These are phyloP conservation scores for Betula pendula DNA, from an alignment of 306 rosid species.

Conservation along the genomic window DNA sequence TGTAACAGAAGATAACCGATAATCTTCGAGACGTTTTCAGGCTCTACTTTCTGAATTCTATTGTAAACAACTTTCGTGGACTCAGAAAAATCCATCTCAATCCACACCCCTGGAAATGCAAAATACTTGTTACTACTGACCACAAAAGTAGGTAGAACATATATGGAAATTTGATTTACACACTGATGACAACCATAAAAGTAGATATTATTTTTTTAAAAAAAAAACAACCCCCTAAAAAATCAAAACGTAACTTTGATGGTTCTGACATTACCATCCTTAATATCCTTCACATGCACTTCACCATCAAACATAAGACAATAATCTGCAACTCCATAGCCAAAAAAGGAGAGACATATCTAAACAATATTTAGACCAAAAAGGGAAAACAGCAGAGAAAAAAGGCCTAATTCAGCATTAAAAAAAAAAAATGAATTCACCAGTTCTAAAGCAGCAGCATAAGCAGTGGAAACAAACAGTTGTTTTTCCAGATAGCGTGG, in stretches of 20 bases:
- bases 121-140: neutral
- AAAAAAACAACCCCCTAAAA: neutral
- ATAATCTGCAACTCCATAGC: neutral
- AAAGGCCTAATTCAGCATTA: neutral
- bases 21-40: constrained; percentile 39
- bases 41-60: constrained; percentile 41
- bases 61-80: constrained; percentile 35
- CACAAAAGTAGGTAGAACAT: neutral
- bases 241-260: neutral
- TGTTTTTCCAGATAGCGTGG: neutral
- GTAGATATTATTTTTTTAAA: neutral
- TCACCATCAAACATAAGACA: neutral
- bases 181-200: no score
- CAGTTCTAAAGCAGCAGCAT: constrained; percentile 6
- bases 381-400: neutral
- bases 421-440: neutral
- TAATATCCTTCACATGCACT: neutral
- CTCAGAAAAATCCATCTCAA: constrained; percentile 36
- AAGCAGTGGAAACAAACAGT: constrained; percentile 4
- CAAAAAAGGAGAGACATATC: neutral
- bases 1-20: constrained; percentile 39
- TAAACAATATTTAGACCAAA: constrained; percentile 7
- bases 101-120: constrained; percentile 8
- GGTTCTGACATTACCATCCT: constrained; percentile 9
- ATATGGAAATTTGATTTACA: neutral